Evolutionary conservation across 441 rosid species (phyloP), one percentile per base, ranked within the genome.

Genomic region (Pelargonium citronellum): DNA sequence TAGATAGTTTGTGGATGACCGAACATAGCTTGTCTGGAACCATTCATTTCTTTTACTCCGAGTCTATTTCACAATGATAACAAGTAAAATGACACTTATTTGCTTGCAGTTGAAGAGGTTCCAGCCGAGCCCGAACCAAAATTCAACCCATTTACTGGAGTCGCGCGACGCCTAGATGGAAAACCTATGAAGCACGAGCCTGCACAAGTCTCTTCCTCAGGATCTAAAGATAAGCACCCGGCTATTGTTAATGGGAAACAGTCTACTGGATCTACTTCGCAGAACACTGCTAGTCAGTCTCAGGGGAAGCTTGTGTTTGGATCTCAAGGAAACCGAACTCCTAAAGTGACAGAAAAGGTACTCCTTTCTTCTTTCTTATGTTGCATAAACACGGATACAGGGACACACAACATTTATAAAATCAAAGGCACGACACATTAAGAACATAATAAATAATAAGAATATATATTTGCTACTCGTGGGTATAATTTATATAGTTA

Each of bases 91-190:
- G 16, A n/a, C 4, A 46, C 5, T 22, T 12, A 5, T 3, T 66
- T 20, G 78, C 76, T 75, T 76, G 61, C 19, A 86, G 89, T 66
- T 58, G 72, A 75, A 63, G 87, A 81, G 75, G 87, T 80, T 67
- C 84, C 81, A 10, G 30, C 83, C 1, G 72, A 67, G 77, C 83
- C 81, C 73, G 68, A 72, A 43, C 71, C 83, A 43, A 85, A 81
- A 74, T 81, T 87, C 78, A 80, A 49, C 46, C 83, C 92, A 0
- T 87, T 87, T 69, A 80, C 79, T 69, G 91, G 95, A 58, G 79
- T 77, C 0, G 83, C 79, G 7, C 85, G 82, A 58, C 86, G 88
- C 62, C 77, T 86, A 77, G 91, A 86, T 76, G 89, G 91, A 4
- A 85, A 79, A 77, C 11, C 75, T 15, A 67, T 75, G 17, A 67